Evolutionary conservation across 768 basidiomycete genomes (phyloP).

Genomic region (Xerocomellus chrysenteron): DNA sequence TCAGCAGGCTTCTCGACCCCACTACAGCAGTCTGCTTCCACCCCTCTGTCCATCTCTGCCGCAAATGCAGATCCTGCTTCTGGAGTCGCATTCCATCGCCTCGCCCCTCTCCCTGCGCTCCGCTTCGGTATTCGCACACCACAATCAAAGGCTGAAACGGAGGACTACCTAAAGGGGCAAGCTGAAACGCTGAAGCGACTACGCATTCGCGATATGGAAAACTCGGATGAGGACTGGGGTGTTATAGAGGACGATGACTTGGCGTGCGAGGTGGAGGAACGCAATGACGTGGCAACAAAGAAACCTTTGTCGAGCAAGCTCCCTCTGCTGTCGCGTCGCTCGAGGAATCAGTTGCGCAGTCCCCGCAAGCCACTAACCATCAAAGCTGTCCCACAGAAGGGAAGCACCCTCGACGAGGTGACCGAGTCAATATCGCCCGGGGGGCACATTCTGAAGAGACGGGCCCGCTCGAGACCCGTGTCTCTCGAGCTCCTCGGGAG

Average conservation of each 20-base stretch:
- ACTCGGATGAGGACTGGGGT: slow-evolving; percentile 46
- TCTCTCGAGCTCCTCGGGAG: slow-evolving; percentile 64
- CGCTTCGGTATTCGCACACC: slow-evolving; percentile 32
- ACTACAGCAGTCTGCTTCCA: slow-evolving; percentile 45
- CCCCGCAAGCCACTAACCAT: slow-evolving; percentile 26
- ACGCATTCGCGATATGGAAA: slow-evolving; percentile 54
- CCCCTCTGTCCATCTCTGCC: slow-evolving; percentile 39
- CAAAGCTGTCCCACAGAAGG: slow-evolving; percentile 36
- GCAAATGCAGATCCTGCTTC: slow-evolving; percentile 33
- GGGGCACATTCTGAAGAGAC: slow-evolving; percentile 72
- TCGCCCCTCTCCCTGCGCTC: slow-evolving; percentile 34
- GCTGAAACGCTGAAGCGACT: slow-evolving; percentile 65
- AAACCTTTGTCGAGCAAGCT: slow-evolving; percentile 33
- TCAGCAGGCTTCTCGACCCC: slow-evolving; percentile 55
- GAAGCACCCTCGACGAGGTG: slow-evolving; percentile 53
- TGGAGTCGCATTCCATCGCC: slow-evolving; percentile 35
- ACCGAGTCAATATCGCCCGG: slow-evolving; percentile 72
- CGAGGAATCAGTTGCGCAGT: slow-evolving; percentile 30
- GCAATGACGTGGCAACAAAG: slow-evolving; percentile 32
- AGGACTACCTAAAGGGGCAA: slow-evolving; percentile 45
- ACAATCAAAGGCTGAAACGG: slow-evolving; percentile 38
- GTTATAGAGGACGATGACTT: slow-evolving; percentile 47
- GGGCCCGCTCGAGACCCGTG: slow-evolving; percentile 70
- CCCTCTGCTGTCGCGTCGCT: slow-evolving; percentile 23
- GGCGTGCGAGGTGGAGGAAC: slow-evolving; percentile 49